These are phyloP conservation scores for Hordeum vulgare DNA, from an alignment of 176 grass and related monocot genomes.

Conservation along the genomic window DNA sequence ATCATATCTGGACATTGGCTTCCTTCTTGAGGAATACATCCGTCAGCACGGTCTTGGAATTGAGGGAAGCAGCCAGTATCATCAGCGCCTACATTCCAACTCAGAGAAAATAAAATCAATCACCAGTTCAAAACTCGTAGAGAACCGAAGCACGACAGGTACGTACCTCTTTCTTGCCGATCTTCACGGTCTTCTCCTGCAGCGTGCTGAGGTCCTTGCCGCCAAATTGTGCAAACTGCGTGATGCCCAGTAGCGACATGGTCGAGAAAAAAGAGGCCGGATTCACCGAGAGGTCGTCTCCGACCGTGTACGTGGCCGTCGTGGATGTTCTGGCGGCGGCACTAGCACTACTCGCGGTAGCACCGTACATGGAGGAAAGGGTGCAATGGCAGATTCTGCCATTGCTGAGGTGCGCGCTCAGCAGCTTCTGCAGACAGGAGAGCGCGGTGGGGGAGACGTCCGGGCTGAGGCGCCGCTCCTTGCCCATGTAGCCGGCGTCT, in stretches of 20 bases:
- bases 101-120: neutral
- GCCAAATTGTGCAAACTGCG: neutral
- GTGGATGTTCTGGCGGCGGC: neutral
- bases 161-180: slow-evolving; percentile 26
- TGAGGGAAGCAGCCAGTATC: slow-evolving; percentile 21
- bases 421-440: neutral
- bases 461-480: neutral
- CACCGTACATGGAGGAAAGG: no score
- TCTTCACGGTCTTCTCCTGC: slow-evolving; percentile 4
- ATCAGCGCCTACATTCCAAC: neutral
- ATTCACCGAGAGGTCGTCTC: neutral
- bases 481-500: neutral
- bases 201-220: neutral
- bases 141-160: neutral
- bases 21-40: slow-evolving; percentile 32
- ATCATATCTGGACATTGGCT: neutral
- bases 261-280: neutral
- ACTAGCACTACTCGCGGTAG: neutral
- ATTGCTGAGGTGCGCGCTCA: neutral
- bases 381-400: neutral
- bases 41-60: slow-evolving; percentile 11
- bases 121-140: neutral
- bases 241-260: neutral
- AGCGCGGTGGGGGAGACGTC: neutral
- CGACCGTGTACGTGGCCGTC: neutral